A percentile compares a stretch with the other conserved stretches of the same genome.
Evolutionary conservation across 495 filamentous ascomycete genomes (phyloP).

Genomic region (Thozetella sp.): DNA sequence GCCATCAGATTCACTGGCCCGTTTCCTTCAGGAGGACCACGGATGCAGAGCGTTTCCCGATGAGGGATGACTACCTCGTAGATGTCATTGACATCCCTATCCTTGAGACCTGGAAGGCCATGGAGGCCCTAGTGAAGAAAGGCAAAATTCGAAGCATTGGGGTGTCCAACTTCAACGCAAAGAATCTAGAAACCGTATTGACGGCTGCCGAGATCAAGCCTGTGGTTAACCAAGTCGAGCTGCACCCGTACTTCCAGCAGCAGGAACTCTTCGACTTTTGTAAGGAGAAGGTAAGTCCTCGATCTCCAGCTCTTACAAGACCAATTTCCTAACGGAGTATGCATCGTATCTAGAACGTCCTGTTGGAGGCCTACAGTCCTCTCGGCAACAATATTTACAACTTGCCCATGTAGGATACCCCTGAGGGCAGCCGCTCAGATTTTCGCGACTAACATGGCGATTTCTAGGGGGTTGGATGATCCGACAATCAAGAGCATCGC

Average conservation of each 20-base stretch:
- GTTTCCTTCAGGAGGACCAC: not conserved
- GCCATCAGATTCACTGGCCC: not conserved
- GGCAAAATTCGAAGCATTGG: constrained; percentile 57
- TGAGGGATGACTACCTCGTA: not conserved
- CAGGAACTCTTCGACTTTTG: constrained; percentile 46
- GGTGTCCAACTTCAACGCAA: constrained; percentile 63
- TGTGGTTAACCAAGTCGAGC: constrained; percentile 62
- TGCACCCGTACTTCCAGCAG: constrained; percentile 61
- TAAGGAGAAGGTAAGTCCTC: constrained; percentile 30
- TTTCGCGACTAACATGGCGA: not conserved
- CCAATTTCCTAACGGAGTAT: no score
- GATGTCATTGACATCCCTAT: not conserved
- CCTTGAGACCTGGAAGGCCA: constrained; percentile 58
- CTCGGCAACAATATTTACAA: constrained; percentile 45
- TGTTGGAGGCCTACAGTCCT: constrained; percentile 63
- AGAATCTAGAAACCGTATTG: constrained; percentile 59
- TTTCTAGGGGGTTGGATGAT: constrained; percentile 27
- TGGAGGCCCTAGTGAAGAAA: constrained; percentile 58
- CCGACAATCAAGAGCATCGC: constrained; percentile 40
- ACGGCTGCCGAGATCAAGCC: constrained; percentile 46
- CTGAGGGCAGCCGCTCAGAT: not conserved
- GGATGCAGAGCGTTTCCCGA: not conserved
- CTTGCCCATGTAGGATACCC: not conserved
- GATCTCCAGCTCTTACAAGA: no score
- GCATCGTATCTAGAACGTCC: constrained; percentile 33